Percentiles rank a stretch among this genome's conserved stretches.
Conservation (phyloP, 371 early-diverging fungal genomes). For the Rhizomucor miehei region DNA sequence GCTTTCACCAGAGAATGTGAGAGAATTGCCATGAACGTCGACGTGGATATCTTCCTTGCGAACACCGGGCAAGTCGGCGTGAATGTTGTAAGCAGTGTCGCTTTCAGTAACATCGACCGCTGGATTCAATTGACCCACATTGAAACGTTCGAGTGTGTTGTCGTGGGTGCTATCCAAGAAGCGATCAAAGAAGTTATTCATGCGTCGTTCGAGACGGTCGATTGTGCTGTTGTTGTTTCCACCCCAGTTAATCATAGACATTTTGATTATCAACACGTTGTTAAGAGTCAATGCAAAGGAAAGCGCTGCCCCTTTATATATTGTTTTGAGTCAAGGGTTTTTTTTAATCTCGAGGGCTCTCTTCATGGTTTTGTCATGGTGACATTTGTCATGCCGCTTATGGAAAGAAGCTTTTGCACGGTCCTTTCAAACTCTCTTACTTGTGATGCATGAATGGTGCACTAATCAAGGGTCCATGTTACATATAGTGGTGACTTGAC, state of each 20-base stretch:
- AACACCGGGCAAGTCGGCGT: slow-evolving; percentile 29
- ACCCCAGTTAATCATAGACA: slow-evolving; percentile 1
- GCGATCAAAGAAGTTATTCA: background rate
- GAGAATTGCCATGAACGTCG: slow-evolving; percentile 10
- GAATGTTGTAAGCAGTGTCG: slow-evolving; percentile 18
- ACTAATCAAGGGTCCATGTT: no score
- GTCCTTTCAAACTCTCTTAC: no score
- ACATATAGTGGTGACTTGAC: no score
- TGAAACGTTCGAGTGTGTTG: background rate
- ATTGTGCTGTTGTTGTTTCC: background rate
- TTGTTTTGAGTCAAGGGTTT: no score
- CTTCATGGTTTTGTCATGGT: no score
- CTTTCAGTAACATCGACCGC: slow-evolving; percentile 23
- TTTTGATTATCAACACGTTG: no score
- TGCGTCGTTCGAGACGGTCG: background rate
- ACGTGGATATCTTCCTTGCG: slow-evolving; percentile 29
- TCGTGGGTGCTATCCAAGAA: background rate
- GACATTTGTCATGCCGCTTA: no score
- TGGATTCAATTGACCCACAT: slow-evolving; percentile 4
- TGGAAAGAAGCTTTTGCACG: no score
- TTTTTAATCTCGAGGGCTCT: no score
- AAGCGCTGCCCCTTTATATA: no score
- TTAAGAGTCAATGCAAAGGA: no score
- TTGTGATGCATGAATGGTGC: no score
- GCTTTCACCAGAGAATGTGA: slow-evolving; percentile 21